phyloP scores from a whole-genome alignment of 768 basidiomycete species.

The Auricularia cornea region DNA sequence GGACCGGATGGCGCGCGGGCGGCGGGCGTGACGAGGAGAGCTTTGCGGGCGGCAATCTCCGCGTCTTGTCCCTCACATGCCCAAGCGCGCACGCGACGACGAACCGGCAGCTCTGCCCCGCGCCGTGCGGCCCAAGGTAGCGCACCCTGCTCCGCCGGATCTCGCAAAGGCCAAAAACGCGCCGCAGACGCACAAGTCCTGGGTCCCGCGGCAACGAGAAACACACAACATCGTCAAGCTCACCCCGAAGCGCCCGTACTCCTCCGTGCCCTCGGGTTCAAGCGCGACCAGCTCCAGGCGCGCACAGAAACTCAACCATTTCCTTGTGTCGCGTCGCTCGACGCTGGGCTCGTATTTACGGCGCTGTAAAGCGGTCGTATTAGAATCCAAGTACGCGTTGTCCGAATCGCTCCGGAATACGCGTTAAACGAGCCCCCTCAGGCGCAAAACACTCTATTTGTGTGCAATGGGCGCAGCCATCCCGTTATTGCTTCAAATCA shows the following conservation, averaged over 20 bases:
- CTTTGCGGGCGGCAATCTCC: background rate
- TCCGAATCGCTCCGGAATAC: background rate
- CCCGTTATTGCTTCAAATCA: constrained; percentile 64
- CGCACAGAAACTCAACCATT: constrained; percentile 64
- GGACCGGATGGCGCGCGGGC: too few species aligned
- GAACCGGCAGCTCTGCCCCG: background rate
- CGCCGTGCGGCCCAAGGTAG: background rate
- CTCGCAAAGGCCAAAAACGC: background rate
- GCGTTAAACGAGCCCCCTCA: constrained; percentile 18
- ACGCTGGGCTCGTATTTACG: constrained; percentile 63
- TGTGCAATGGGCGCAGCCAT: constrained; percentile 88
- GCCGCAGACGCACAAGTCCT: background rate
- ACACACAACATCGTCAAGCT: constrained; percentile 50
- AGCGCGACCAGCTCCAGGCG: constrained; percentile 77
- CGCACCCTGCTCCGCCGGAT: background rate
- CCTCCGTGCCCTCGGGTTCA: constrained; percentile 64
- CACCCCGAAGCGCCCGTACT: constrained; percentile 64
- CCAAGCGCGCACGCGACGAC: background rate
- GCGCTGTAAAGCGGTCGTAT: constrained; percentile 62
- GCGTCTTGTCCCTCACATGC: background rate
- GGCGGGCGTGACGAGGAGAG: too few species aligned
- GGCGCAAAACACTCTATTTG: constrained; percentile 65
- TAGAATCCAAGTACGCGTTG: constrained; percentile 57
- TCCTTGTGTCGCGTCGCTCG: constrained; percentile 74
- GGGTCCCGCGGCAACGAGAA: background rate